phyloP scores from a whole-genome alignment of 768 basidiomycete species.

The Pisolithus tinctorius region DNA sequence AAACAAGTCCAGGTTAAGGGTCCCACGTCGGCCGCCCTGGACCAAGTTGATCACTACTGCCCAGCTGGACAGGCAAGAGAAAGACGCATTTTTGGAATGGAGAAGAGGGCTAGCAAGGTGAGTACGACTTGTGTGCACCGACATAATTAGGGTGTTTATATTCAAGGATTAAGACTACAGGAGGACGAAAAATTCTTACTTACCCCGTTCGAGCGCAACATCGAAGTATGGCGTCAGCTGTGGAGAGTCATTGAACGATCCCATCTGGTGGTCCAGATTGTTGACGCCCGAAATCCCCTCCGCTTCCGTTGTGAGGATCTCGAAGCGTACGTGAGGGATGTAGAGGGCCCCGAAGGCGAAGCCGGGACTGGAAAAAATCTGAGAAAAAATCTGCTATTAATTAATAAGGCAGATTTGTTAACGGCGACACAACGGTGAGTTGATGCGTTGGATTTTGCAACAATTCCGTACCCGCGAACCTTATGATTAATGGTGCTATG shows the following conservation, averaged over 20 bases:
- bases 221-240: slow-evolving; percentile 97
- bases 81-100: slow-evolving; percentile 90
- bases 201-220: slow-evolving; percentile 93
- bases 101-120: slow-evolving; percentile 86
- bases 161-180: slow-evolving; percentile 53
- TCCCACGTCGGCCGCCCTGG: slow-evolving; percentile 90
- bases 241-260: slow-evolving; percentile 97
- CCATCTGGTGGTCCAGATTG: slow-evolving; percentile 90
- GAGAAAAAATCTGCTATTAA: slow-evolving; percentile 72
- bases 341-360: slow-evolving; percentile 79
- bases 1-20: slow-evolving; percentile 68
- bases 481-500: neutral
- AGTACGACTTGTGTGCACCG: slow-evolving; percentile 25
- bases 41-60: slow-evolving; percentile 68
- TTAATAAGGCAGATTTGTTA: slow-evolving; percentile 94
- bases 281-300: slow-evolving; percentile 93
- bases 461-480: neutral
- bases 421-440: slow-evolving; percentile 78
- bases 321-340: slow-evolving; percentile 76
- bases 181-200: slow-evolving; percentile 83
- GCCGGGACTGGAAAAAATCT: slow-evolving; percentile 66
- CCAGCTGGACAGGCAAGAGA: slow-evolving; percentile 85
- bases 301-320: slow-evolving; percentile 90
- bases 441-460: neutral
- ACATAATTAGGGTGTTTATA: neutral